A percentile compares a stretch with the other conserved stretches of the same genome.
Evolutionary conservation across 139 green algal species (phyloP).

Genomic region (Coccomyxa sp.): DNA sequence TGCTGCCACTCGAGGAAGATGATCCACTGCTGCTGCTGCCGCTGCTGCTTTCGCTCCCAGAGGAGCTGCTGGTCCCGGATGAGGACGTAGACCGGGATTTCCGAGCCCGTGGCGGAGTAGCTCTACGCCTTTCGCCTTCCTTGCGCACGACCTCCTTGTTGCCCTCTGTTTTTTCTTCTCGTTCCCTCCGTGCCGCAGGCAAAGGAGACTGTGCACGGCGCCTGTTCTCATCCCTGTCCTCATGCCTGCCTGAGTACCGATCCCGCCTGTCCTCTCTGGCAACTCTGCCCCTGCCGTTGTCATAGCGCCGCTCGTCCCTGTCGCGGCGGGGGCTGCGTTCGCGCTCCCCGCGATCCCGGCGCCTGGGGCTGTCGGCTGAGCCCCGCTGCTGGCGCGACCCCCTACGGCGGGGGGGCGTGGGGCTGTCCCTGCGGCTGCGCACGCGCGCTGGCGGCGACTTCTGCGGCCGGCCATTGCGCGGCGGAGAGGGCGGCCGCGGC

Average conservation of each 20-base stretch:
- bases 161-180: background rate
- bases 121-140: background rate
- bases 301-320: background rate
- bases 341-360: no score
- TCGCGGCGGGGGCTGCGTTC: background rate
- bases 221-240: slow-evolving; percentile 1
- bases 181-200: background rate
- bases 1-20: background rate
- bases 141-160: background rate
- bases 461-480: background rate
- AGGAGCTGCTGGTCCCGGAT: background rate
- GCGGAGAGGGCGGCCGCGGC: background rate
- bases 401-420: background rate
- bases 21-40: slow-evolving; percentile 2
- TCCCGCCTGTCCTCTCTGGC: background rate
- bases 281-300: background rate
- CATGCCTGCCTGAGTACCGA: background rate
- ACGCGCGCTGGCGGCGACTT: background rate
- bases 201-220: background rate
- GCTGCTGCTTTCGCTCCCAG: background rate
- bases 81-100: background rate
- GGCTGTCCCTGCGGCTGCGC: background rate
- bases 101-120: background rate
- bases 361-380: no score
- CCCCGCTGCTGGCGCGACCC: background rate